These are phyloP conservation scores for Capsicum pubescens DNA, from an alignment of 257 asterid species.

Conservation along the genomic window DNA sequence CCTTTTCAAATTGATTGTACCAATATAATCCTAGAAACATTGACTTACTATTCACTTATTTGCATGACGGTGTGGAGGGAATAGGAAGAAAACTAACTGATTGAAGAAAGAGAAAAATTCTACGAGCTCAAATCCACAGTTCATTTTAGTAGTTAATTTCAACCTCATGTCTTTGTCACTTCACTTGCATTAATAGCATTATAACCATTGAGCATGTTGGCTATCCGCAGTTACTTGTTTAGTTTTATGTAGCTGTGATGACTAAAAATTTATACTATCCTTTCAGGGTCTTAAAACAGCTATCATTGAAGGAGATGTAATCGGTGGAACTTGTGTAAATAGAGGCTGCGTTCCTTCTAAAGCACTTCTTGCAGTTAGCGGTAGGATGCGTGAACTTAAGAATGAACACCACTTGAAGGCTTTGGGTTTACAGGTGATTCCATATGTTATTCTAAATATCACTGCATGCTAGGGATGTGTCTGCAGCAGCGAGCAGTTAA, in stretches of 20 bases:
- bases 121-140: background rate
- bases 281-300: slow-evolving; percentile 89
- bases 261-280: background rate
- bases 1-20: background rate
- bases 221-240: background rate
- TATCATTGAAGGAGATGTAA: slow-evolving; percentile 83
- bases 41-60: background rate
- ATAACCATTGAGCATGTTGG: background rate
- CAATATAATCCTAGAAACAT: background rate
- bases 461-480: background rate
- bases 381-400: slow-evolving; percentile 90
- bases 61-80: background rate
- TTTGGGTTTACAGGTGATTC: slow-evolving; percentile 81
- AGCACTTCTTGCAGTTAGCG: slow-evolving; percentile 91
- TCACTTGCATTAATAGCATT: background rate
- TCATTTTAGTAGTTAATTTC: background rate
- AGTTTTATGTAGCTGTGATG: background rate
- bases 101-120: background rate
- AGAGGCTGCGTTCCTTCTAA: slow-evolving; percentile 94
- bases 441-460: slow-evolving; percentile 28
- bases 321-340: slow-evolving; percentile 93
- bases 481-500: background rate
- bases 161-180: background rate
- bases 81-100: background rate
- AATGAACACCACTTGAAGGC: slow-evolving; percentile 83